phyloP scores from a whole-genome alignment of 1,284 basidiomycete species.

The Cryptococcus deneoformans region DNA sequence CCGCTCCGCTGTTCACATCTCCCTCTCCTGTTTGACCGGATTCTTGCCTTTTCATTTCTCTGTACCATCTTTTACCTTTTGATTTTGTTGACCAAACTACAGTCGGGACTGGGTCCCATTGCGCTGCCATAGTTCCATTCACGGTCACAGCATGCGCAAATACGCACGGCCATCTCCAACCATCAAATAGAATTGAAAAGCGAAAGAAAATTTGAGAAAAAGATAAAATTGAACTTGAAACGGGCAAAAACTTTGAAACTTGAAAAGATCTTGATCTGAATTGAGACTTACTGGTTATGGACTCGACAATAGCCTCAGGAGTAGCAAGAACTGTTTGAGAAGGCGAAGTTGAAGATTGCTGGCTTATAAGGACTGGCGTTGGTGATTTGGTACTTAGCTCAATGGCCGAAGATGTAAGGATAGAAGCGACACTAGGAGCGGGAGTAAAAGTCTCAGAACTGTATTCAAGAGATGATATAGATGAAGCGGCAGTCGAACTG shows the following conservation, averaged over 20 bases:
- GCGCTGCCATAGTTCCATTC: neutral
- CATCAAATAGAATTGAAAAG: neutral
- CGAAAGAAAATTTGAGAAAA: neutral
- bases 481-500: neutral
- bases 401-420: too few species aligned
- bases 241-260: constrained; percentile 1
- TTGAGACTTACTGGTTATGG: too few species aligned
- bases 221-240: neutral
- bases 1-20: too few species aligned
- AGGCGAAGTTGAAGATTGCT: too few species aligned
- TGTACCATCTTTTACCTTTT: too few species aligned
- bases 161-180: constrained; percentile 1
- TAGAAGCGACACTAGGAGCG: too few species aligned
- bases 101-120: neutral
- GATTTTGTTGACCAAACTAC: neutral
- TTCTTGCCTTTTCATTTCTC: too few species aligned
- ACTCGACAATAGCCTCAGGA: too few species aligned
- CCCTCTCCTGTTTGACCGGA: too few species aligned
- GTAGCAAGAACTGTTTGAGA: too few species aligned
- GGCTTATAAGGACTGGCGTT: too few species aligned
- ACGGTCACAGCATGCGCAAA: constrained; percentile 5
- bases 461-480: neutral
- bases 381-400: too few species aligned
- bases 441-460: neutral
- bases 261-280: neutral